Evolutionary conservation across 129 eudicot genomes (phyloP), one percentile per base, ranked within the genome.

Genomic region (Flaveria bidentis): DNA sequence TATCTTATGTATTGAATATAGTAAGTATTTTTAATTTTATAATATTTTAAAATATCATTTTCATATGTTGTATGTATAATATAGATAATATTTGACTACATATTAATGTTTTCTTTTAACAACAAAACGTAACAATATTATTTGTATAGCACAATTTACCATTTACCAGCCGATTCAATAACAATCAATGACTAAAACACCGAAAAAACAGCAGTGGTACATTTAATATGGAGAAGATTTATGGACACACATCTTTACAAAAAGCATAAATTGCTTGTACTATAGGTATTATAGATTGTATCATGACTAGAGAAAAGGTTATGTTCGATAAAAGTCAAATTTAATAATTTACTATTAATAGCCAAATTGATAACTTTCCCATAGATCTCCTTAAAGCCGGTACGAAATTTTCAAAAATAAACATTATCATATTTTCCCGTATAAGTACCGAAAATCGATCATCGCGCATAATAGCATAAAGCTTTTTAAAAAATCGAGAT

Each of bases 151-250:
- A 22, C 2, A 7, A 58, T 58, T 58, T 58, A 17, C 13, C 5
- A 47, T 58, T 58, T 58, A 17, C 13, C 5, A 47, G 9, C 58
- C 25, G 14, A 46, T 25, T 2, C 18, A 70, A 49, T n/a, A 49
- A 70, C 36, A 22, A 70, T 26, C 5, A 13, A 49, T 25, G 15
- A 26, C 22, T 71, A 7, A 51, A 71, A 51, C 64, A 51, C 75
- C 75, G 75, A 71, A 56, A 71, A 50, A 71, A 71, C 47, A 51
- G 75, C 28, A 9, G 7, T 9, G 25, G 17, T n/a, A 50, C 47
- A 70, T 70, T 70, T 70, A 70, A 49, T 70, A 25, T 8, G 61
- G 25, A 9, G 62, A 30, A 26, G 26, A 47, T 61, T 25, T 61
- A 1, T 13, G 41, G 67, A 47, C 74, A 65, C 13, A 15, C 16